phyloP scores from a whole-genome alignment of 495 filamentous ascomycete genomes.

The Aspergillus sclerotiicarbonarius region DNA sequence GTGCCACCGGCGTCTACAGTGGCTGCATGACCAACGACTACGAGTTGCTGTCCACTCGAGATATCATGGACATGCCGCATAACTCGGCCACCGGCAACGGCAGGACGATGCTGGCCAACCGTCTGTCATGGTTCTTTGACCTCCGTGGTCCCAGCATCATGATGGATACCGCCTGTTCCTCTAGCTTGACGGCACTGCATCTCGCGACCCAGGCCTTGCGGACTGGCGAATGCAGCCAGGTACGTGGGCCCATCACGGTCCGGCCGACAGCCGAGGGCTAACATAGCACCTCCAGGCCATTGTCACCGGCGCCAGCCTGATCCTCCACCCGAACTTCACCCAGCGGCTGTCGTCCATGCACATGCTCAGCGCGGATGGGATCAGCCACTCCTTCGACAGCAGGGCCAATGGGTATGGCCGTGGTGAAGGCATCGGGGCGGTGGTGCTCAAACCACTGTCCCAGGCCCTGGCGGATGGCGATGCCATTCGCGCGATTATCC shows the following conservation, averaged over 20 bases:
- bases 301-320: slow-evolving; percentile 26
- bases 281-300: slow-evolving; percentile 21
- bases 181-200: slow-evolving; percentile 36
- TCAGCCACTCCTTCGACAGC: slow-evolving; percentile 31
- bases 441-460: slow-evolving; percentile 32
- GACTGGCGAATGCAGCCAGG: slow-evolving; percentile 37
- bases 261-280: neutral
- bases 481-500: slow-evolving; percentile 32
- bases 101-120: slow-evolving; percentile 41
- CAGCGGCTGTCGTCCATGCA: slow-evolving; percentile 26
- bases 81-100: slow-evolving; percentile 27
- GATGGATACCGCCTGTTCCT: slow-evolving; percentile 46
- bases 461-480: slow-evolving; percentile 32
- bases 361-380: slow-evolving; percentile 30
- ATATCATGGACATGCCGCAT: slow-evolving; percentile 34
- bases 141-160: slow-evolving; percentile 39
- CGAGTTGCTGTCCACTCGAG: slow-evolving; percentile 33
- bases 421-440: slow-evolving; percentile 26
- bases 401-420: slow-evolving; percentile 34
- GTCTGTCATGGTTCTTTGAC: slow-evolving; percentile 42
- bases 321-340: slow-evolving; percentile 26
- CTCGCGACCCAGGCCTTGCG: slow-evolving; percentile 40
- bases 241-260: neutral
- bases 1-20: slow-evolving; percentile 45
- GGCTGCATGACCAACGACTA: slow-evolving; percentile 50